phyloP scores from a whole-genome alignment of 805 yeast species.

The Debaryomyces maramus region DNA sequence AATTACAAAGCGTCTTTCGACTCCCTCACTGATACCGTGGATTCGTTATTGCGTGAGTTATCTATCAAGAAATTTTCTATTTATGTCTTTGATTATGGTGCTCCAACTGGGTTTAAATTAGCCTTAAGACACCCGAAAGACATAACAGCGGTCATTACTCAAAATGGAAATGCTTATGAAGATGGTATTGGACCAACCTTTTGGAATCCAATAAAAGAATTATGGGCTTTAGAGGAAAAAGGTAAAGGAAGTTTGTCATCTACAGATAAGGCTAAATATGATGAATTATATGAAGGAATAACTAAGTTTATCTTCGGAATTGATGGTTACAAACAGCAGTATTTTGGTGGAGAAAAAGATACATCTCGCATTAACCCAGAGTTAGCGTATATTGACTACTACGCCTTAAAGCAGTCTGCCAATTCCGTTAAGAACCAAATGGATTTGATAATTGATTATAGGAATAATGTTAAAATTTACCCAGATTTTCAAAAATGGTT shows the following conservation, averaged over 20 bases:
- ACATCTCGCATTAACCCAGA: conserved; percentile 30
- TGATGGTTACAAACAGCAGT: conserved; percentile 25
- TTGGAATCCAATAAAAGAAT: conserved; percentile 36
- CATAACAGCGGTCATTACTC: conserved; percentile 34
- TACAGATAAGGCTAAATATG: conserved; percentile 12
- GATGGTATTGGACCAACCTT: conserved; percentile 40
- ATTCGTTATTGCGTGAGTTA: conserved; percentile 25
- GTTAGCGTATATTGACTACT: conserved; percentile 27
- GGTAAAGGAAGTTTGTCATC: not conserved
- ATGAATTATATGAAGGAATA: conserved; percentile 10
- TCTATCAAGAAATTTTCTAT: conserved; percentile 27
- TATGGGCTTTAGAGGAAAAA: conserved; percentile 27
- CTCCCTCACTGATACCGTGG: conserved; percentile 29
- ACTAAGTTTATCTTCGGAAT: conserved; percentile 16
- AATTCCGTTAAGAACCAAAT: conserved; percentile 28
- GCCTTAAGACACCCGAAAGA: conserved; percentile 31
- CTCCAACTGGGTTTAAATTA: conserved; percentile 42
- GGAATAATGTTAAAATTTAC: conserved; percentile 32
- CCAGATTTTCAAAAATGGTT: conserved; percentile 37
- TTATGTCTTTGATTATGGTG: conserved; percentile 46
- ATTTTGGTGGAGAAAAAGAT: conserved; percentile 28
- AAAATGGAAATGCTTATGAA: conserved; percentile 47
- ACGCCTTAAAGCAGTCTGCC: conserved; percentile 22
- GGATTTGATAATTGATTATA: conserved; percentile 35
- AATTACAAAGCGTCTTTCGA: conserved; percentile 31